phyloP scores from a whole-genome alignment of 208 protist species.

The Trypanosoma rangeli region DNA sequence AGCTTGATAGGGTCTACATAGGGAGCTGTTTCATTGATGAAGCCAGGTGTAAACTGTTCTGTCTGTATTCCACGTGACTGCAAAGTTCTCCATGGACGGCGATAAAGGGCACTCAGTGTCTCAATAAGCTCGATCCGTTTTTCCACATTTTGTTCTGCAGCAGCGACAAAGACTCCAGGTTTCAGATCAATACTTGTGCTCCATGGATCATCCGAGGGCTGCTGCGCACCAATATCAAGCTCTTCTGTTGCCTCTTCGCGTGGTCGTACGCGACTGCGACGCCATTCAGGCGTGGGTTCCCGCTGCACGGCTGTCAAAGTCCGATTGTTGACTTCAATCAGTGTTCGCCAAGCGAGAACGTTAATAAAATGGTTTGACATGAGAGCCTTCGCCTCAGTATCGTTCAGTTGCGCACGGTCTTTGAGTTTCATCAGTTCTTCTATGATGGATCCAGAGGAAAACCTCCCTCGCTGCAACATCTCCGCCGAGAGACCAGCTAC shows the following conservation, averaged over 20 bases:
- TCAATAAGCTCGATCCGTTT: constrained; percentile 55
- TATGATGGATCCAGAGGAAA: constrained; percentile 64
- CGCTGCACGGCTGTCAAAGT: not conserved
- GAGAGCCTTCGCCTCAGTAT: constrained; percentile 55
- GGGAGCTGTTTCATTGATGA: constrained; percentile 72
- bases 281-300: constrained; percentile 3
- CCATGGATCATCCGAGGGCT: constrained; percentile 74
- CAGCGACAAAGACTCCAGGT: constrained; percentile 52
- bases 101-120: constrained; percentile 60
- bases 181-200: constrained; percentile 35
- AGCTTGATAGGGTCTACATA: constrained; percentile 49
- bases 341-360: constrained; percentile 73
- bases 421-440: constrained; percentile 51
- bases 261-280: constrained; percentile 19
- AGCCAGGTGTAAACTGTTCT: constrained; percentile 59
- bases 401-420: constrained; percentile 38
- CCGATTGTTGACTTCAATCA: constrained; percentile 65
- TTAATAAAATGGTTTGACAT: constrained; percentile 90
- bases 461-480: constrained; percentile 50
- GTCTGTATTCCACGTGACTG: constrained; percentile 70
- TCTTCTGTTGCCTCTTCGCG: constrained; percentile 12
- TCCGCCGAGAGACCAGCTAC: constrained; percentile 48
- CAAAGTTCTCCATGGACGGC: constrained; percentile 53
- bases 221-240: constrained; percentile 18
- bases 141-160: constrained; percentile 65